A percentile compares a stretch with the other conserved stretches of the same genome.
These are phyloP conservation scores for Ustilago shanxiensis DNA, from an alignment of 1,284 basidiomycete genomes.

Conservation along the genomic window DNA sequence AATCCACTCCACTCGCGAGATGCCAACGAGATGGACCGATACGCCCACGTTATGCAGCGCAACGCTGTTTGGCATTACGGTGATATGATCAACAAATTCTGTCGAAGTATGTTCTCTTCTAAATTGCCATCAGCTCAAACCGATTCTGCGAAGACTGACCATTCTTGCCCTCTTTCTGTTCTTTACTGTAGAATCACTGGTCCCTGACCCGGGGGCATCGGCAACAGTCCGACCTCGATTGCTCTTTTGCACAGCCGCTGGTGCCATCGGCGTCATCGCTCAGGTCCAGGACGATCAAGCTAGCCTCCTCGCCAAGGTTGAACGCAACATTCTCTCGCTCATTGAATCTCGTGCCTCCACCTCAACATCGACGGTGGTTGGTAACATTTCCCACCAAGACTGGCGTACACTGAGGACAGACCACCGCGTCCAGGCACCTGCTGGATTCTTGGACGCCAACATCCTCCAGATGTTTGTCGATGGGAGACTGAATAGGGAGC, in stretches of 20 bases:
- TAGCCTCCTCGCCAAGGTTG: constrained; percentile 43
- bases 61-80: constrained; percentile 64
- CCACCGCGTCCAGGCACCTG: constrained; percentile 55
- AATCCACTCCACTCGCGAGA: constrained; percentile 2
- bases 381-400: constrained; percentile 52
- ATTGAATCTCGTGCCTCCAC: constrained; percentile 16
- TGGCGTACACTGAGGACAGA: constrained; percentile 68
- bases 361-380: constrained; percentile 25
- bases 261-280: constrained; percentile 59
- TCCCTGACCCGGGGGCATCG: constrained; percentile 19
- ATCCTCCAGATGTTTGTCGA: constrained; percentile 49
- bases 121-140: too few species aligned
- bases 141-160: too few species aligned
- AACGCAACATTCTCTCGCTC: constrained; percentile 52
- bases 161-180: too few species aligned
- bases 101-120: constrained; percentile 2
- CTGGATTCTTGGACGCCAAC: constrained; percentile 62
- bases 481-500: constrained; percentile 29
- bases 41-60: constrained; percentile 62
- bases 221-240: constrained; percentile 28
- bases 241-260: constrained; percentile 62
- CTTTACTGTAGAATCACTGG: constrained; percentile 19
- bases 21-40: constrained; percentile 16
- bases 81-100: constrained; percentile 66
- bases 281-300: constrained; percentile 34